These are phyloP conservation scores for Pyracantha coccinea DNA, from an alignment of 331 rosid genomes.

Conservation along the genomic window DNA sequence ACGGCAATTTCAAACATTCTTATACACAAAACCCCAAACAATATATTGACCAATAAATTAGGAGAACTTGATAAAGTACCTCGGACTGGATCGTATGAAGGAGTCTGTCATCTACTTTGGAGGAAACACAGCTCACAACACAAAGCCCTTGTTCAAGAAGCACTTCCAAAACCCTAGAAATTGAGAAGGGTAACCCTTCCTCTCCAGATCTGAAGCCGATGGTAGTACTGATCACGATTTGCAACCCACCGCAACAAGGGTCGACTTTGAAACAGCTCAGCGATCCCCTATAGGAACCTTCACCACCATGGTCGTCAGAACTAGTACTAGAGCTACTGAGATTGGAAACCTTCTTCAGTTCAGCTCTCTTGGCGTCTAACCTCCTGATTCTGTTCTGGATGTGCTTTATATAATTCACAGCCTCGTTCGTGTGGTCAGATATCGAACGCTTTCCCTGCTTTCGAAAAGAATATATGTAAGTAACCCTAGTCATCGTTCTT, in stretches of 20 bases:
- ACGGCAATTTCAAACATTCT: not conserved
- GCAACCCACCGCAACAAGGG: conserved; percentile 28
- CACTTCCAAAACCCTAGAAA: conserved; percentile 29
- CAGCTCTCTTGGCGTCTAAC: conserved; percentile 40
- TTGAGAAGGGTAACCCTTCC: not conserved
- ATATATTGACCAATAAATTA: not conserved
- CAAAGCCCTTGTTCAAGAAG: conserved; percentile 38
- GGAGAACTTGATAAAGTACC: conserved; percentile 18
- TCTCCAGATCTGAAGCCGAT: conserved; percentile 9
- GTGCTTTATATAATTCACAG: conserved; percentile 54
- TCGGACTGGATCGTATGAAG: conserved; percentile 40
- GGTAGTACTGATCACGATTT: conserved; percentile 23
- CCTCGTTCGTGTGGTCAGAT: conserved; percentile 60
- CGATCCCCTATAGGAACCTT: not conserved
- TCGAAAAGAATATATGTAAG: not conserved
- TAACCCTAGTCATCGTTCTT: not conserved
- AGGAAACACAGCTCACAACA: conserved; percentile 31
- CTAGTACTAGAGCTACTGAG: not conserved
- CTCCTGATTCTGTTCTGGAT: conserved; percentile 38
- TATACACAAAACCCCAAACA: conserved; percentile 6
- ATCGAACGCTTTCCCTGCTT: conserved; percentile 73
- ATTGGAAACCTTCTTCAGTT: conserved; percentile 25
- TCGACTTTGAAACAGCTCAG: conserved; percentile 21
- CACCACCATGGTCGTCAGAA: not conserved
- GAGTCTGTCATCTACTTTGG: conserved; percentile 36